Base-by-base conservation (phyloP, 805 yeast genomes). In the Pichia heedii region DNA sequence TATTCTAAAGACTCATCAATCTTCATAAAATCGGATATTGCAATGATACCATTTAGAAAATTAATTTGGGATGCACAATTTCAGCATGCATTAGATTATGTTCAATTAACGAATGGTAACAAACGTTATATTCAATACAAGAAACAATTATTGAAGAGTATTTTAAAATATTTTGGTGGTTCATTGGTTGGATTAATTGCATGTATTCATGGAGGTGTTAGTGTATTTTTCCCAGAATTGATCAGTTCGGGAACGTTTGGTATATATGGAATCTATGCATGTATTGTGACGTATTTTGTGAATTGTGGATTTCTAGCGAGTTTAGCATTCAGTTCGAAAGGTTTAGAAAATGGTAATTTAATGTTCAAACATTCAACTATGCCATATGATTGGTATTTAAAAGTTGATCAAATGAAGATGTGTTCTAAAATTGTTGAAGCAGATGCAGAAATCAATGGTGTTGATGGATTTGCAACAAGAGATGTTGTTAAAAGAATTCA, bases 361-460 rank as follows among this genome's bases (percentile, higher is more conserved):
- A 69, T 75, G 38, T 84, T 86, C 80, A 73, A 70, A 39, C 71
- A 71, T 48, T 86, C 86, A 5, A 77, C 84, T 0, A 71, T 79
- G 43, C 78, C 81, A 42, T 67, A 72, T 24, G 71, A 76, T 49
- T 79, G 87, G 79, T 79, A 68, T 55, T 62, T 67, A 45, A 84
- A 79, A 57, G 73, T 80, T 19, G 84, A 80, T 51, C 85, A 83
- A 56, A 68, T 84, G 69, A 63, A 73, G 47, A 77, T 84, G 79
- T 71, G 81, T 36, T 66, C 83, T 1, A 70, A 73, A 51, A 70
- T 82, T 27, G 71, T 83, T 27, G 85, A 81, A 47, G 74, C 82
- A 40, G 88, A 85, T 59, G 69, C 78, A 12, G 66, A 63, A 39
- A 57, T 76, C 41, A 72, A 64, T 50, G 77, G 77, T 5, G 61